Percentiles rank a stretch among this genome's conserved stretches.
Evolutionary conservation across 768 basidiomycete genomes (phyloP).

Genomic region (Collybia nuda): DNA sequence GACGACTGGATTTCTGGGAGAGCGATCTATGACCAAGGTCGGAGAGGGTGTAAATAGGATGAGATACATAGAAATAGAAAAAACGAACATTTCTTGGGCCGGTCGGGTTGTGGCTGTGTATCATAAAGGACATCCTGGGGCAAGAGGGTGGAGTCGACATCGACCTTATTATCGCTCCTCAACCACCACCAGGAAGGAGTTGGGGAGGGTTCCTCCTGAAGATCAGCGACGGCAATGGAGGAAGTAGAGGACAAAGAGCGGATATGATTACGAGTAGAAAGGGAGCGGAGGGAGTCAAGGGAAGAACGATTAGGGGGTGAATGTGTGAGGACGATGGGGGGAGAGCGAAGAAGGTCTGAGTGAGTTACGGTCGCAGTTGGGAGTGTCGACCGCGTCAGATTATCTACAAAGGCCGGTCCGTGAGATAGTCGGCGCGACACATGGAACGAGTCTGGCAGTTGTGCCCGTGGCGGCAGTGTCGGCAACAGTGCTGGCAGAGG

Average conservation of each 20-base stretch:
- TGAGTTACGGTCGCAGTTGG: slow-evolving; percentile 49
- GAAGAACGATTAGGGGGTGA: slow-evolving; percentile 49
- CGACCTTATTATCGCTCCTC: slow-evolving; percentile 44
- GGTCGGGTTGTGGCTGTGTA: slow-evolving; percentile 40
- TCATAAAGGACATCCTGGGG: slow-evolving; percentile 53
- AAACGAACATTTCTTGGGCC: slow-evolving; percentile 61
- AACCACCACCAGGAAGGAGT: slow-evolving; percentile 51
- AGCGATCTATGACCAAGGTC: slow-evolving; percentile 49
- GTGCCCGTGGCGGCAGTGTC: slow-evolving; percentile 41
- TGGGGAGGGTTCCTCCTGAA: slow-evolving; percentile 13
- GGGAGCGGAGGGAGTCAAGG: slow-evolving; percentile 55
- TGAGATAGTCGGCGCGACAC: slow-evolving; percentile 22
- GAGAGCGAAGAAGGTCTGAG: slow-evolving; percentile 17
- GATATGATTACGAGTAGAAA: slow-evolving; percentile 30
- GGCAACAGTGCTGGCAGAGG: slow-evolving; percentile 26
- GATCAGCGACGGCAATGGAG: slow-evolving; percentile 7
- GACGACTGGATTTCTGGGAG: slow-evolving; percentile 83
- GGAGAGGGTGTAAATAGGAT: slow-evolving; percentile 2
- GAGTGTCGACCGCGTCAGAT: slow-evolving; percentile 57
- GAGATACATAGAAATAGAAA: not conserved
- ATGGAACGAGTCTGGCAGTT: slow-evolving; percentile 33
- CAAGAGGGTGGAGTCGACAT: slow-evolving; percentile 43
- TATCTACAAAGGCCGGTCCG: slow-evolving; percentile 53
- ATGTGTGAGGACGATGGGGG: slow-evolving; percentile 34
- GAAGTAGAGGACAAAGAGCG: slow-evolving; percentile 24